phyloP scores from a whole-genome alignment of 2,329 filamentous ascomycete genomes.

The Exophiala lecanii-corni region DNA sequence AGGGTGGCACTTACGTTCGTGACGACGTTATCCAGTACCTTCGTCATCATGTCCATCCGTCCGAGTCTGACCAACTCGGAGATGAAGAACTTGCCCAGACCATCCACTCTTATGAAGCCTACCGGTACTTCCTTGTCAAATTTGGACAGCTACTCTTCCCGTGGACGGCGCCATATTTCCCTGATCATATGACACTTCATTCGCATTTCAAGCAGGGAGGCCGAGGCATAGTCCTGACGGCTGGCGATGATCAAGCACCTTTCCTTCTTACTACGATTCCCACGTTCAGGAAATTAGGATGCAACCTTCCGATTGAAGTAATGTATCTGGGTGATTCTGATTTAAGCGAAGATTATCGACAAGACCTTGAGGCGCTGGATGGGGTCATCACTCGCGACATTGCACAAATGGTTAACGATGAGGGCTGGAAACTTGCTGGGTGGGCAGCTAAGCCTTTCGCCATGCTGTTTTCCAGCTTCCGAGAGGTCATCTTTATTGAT shows the following conservation, averaged over 20 bases:
- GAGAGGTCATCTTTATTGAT: conserved; percentile 46
- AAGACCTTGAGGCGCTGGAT: conserved; percentile 39
- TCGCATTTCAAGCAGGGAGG: conserved; percentile 40
- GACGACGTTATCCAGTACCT: conserved; percentile 41
- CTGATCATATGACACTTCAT: conserved; percentile 43
- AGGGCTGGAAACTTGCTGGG: conserved; percentile 42
- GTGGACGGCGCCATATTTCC: conserved; percentile 38
- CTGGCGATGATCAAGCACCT: conserved; percentile 40
- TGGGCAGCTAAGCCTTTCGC: conserved; percentile 48
- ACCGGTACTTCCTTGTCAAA: conserved; percentile 37
- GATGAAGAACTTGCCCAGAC: conserved; percentile 29
- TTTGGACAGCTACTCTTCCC: conserved; percentile 35
- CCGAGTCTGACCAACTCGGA: conserved; percentile 13
- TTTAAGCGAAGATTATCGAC: conserved; percentile 40
- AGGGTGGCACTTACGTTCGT: conserved; percentile 37
- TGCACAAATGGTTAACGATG: conserved; percentile 41
- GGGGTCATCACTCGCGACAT: conserved; percentile 44
- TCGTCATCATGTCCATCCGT: conserved; percentile 26
- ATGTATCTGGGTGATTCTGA: conserved; percentile 40
- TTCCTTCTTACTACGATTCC: conserved; percentile 42
- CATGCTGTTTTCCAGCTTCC: conserved; percentile 44
- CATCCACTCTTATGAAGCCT: conserved; percentile 41
- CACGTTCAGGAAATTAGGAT: conserved; percentile 26
- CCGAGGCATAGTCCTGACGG: conserved; percentile 43
- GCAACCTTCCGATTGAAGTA: conserved; percentile 26